Evolutionary conservation across 345 rosid genomes (phyloP).

Genomic region (Brassica juncea): DNA sequence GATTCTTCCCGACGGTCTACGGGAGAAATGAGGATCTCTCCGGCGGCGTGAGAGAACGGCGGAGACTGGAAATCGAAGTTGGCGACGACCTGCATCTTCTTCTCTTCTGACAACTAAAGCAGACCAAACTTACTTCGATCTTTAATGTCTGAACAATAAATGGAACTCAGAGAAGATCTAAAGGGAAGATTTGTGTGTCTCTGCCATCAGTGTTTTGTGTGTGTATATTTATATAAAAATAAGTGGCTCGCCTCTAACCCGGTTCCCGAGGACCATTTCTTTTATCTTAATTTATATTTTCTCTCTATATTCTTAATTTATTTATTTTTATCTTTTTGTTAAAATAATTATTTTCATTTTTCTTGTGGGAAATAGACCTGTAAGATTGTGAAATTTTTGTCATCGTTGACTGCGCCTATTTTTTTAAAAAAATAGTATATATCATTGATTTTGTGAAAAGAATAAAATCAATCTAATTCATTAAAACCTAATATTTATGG

Average conservation of each 20-base stretch:
- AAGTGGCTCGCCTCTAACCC: background rate
- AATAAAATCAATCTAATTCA: background rate
- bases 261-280: background rate
- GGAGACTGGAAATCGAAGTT: slow-evolving; percentile 46
- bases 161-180: background rate
- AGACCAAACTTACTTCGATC: background rate
- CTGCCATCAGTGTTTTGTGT: slow-evolving; percentile 8
- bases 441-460: background rate
- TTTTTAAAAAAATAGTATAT: background rate
- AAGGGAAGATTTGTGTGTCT: background rate
- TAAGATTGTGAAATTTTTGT: background rate
- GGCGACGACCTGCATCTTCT: slow-evolving; percentile 53
- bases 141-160: slow-evolving; percentile 13
- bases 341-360: background rate
- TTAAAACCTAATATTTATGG: background rate
- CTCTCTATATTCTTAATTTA: background rate
- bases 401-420: background rate
- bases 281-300: background rate
- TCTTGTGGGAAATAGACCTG: background rate
- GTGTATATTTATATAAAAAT: slow-evolving; percentile 5
- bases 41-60: slow-evolving; percentile 40
- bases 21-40: slow-evolving; percentile 36
- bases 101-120: background rate
- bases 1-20: slow-evolving; percentile 15
- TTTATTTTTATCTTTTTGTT: background rate